Conservation (phyloP, 805 yeast species). For the Metschnikowia amazonensis region DNA sequence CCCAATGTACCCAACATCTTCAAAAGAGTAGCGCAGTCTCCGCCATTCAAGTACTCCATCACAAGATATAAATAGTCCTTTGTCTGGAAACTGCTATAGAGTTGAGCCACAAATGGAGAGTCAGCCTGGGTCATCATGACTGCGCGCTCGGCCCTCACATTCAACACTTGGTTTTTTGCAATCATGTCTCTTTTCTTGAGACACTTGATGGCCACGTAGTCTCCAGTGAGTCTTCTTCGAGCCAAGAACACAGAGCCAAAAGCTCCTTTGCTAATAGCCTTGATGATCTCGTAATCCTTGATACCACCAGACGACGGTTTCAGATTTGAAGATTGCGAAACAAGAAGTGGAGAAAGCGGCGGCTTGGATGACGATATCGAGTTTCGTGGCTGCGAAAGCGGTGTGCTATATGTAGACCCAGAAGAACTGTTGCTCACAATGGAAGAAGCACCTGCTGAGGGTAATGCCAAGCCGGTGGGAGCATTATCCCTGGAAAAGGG, state of each 20-base stretch:
- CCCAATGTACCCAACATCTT: slow-evolving; percentile 81
- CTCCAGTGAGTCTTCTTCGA: slow-evolving; percentile 80
- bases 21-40: slow-evolving; percentile 86
- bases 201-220: slow-evolving; percentile 91
- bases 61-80: slow-evolving; percentile 83
- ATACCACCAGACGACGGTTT: slow-evolving; percentile 66
- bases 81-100: slow-evolving; percentile 85
- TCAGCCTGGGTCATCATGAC: slow-evolving; percentile 97
- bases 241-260: slow-evolving; percentile 94
- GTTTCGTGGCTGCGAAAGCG: slow-evolving; percentile 5
- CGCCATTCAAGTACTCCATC: slow-evolving; percentile 95
- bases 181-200: slow-evolving; percentile 92
- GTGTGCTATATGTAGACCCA: slow-evolving; percentile 9
- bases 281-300: slow-evolving; percentile 81
- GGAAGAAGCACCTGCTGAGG: slow-evolving; percentile 2
- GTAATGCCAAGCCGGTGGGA: slow-evolving; percentile 9
- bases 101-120: slow-evolving; percentile 87
- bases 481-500: slow-evolving; percentile 10
- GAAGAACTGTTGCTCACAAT: slow-evolving; percentile 23
- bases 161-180: slow-evolving; percentile 92
- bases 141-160: slow-evolving; percentile 92
- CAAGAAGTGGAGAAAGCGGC: slow-evolving; percentile 76
- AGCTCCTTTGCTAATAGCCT: slow-evolving; percentile 95
- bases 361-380: slow-evolving; percentile 38
- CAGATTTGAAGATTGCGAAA: slow-evolving; percentile 55